These are phyloP conservation scores for Leishmania gerbilli DNA, from an alignment of 208 protist genomes.

Conservation along the genomic window DNA sequence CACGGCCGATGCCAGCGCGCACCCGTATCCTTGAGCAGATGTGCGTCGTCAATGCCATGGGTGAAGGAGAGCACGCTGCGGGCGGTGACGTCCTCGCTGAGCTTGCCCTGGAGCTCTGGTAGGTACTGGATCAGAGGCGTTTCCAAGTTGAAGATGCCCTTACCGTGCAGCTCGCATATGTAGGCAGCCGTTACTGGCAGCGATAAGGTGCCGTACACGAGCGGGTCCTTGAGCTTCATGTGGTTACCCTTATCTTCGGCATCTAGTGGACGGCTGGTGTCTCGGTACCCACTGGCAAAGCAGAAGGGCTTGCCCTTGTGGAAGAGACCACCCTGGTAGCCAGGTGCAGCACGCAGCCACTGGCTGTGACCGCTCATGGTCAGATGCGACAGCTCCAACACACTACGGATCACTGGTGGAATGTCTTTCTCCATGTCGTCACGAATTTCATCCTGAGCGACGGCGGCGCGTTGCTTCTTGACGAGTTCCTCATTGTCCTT, in stretches of 20 bases:
- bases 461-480: conserved; percentile 44
- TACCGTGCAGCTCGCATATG: conserved; percentile 77
- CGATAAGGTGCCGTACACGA: conserved; percentile 68
- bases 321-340: conserved; percentile 81
- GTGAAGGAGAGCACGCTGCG: conserved; percentile 69
- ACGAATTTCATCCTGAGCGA: conserved; percentile 54
- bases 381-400: conserved; percentile 76
- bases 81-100: conserved; percentile 51
- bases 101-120: conserved; percentile 54
- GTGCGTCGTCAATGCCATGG: conserved; percentile 51
- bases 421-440: conserved; percentile 65
- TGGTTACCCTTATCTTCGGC: conserved; percentile 88
- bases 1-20: conserved; percentile 21
- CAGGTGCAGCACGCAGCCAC: conserved; percentile 66
- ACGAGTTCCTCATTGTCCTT: conserved; percentile 54
- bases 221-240: conserved; percentile 81
- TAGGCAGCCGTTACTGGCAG: conserved; percentile 76
- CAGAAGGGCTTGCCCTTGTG: conserved; percentile 79
- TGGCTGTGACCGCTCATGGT: conserved; percentile 85
- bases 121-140: conserved; percentile 56
- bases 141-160: conserved; percentile 60
- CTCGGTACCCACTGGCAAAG: conserved; percentile 81
- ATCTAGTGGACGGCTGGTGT: conserved; percentile 61
- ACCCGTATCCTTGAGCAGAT: conserved; percentile 51
- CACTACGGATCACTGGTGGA: conserved; percentile 80